Percentiles rank a stretch among this genome's conserved stretches.
These are phyloP conservation scores for Calonectria honghensis DNA, from an alignment of 2,329 filamentous ascomycete genomes.

Conservation along the genomic window DNA sequence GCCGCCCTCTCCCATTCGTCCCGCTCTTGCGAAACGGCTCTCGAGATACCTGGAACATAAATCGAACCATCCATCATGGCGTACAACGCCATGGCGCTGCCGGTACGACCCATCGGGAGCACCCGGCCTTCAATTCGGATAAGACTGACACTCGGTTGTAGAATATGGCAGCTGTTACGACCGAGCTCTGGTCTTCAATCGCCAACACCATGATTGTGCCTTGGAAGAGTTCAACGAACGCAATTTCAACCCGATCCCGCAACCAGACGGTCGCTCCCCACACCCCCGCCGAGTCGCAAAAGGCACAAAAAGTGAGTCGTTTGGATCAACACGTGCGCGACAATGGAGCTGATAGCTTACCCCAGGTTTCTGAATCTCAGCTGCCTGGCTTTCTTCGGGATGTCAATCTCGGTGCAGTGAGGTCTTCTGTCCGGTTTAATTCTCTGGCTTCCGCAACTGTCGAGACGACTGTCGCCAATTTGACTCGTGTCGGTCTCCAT, in stretches of 20 bases:
- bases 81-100: conserved; percentile 55
- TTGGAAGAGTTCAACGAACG: conserved; percentile 52
- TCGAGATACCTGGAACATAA: conserved; percentile 39
- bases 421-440: conserved; percentile 32
- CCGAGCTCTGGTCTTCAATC: conserved; percentile 69
- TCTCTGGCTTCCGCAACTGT: conserved; percentile 41
- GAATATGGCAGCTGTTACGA: conserved; percentile 65
- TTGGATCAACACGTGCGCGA: conserved; percentile 27
- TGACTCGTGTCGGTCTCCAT: conserved; percentile 56
- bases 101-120: conserved; percentile 50
- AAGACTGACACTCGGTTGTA: conserved; percentile 51
- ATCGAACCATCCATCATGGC: conserved; percentile 48
- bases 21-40: conserved; percentile 20
- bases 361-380: conserved; percentile 43
- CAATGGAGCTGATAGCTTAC: conserved; percentile 39
- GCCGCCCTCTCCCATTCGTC: conserved; percentile 38
- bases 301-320: conserved; percentile 46
- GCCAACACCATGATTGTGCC: conserved; percentile 63
- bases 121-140: conserved; percentile 29
- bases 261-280: conserved; percentile 31
- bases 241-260: conserved; percentile 40
- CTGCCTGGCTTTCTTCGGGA: conserved; percentile 57
- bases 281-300: conserved; percentile 37
- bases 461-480: conserved; percentile 48
- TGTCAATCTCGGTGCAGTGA: conserved; percentile 40